A percentile compares a stretch with the other conserved stretches of the same genome.
Evolutionary conservation across 768 basidiomycete species (phyloP).

Genomic region (Lentinula raphanica): DNA sequence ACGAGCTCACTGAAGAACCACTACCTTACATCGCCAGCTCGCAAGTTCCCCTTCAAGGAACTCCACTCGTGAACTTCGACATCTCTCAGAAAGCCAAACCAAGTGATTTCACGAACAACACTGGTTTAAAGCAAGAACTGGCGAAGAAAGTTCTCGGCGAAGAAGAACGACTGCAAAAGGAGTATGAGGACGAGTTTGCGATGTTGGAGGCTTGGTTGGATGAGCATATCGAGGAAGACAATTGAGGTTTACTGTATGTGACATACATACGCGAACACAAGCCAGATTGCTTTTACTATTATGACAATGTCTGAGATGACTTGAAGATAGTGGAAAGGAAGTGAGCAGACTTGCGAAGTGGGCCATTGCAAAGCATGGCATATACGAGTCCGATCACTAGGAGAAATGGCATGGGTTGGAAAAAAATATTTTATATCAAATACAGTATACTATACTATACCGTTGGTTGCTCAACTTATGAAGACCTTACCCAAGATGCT

Average conservation of each 20-base stretch:
- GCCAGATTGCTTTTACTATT: too few species aligned
- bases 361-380: too few species aligned
- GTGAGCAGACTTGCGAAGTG: too few species aligned
- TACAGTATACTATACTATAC: too few species aligned
- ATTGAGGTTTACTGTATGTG: too few species aligned
- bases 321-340: too few species aligned
- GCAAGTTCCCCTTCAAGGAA: not conserved
- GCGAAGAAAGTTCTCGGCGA: conserved; percentile 26
- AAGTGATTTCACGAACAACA: not conserved
- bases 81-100: not conserved
- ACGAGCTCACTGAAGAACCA: conserved; percentile 3
- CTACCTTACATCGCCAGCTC: not conserved
- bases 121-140: not conserved
- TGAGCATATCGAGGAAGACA: not conserved
- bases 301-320: too few species aligned
- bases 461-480: not conserved
- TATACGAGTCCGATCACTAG: too few species aligned
- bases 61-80: not conserved
- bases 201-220: conserved; percentile 67
- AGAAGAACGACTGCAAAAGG: conserved; percentile 5
- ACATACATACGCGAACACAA: too few species aligned
- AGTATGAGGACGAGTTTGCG: conserved; percentile 45
- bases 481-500: conserved; percentile 77
- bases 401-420: too few species aligned
- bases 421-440: too few species aligned